Conservation (phyloP, 1,284 basidiomycete species). For the Apiotrichum brassicae region DNA sequence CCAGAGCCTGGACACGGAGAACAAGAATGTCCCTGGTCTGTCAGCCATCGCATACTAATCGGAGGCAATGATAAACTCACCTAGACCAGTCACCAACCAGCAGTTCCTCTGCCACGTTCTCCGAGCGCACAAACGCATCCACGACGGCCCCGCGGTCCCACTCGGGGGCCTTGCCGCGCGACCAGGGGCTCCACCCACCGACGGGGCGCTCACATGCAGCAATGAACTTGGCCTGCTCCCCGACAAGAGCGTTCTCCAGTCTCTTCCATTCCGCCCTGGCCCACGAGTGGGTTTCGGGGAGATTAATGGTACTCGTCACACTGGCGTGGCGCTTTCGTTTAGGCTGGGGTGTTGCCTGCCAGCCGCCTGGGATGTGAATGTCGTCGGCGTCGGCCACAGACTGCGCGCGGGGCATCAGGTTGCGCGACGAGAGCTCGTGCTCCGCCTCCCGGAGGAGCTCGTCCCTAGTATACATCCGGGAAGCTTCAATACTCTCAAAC, state of each 20-base stretch:
- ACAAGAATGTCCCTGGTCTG: not conserved
- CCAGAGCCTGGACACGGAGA: conserved; percentile 5
- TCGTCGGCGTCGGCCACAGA: not conserved
- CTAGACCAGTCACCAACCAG: not conserved
- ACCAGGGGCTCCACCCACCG: not conserved
- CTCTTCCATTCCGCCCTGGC: not conserved
- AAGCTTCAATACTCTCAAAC: conserved; percentile 20
- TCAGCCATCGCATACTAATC: too few relatives aligned
- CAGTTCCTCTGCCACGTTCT: not conserved
- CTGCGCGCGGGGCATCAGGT: not conserved
- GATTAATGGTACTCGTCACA: not conserved
- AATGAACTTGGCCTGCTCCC: not conserved
- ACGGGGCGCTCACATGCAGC: not conserved
- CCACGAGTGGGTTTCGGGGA: not conserved
- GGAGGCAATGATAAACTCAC: not conserved
- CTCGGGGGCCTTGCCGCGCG: not conserved
- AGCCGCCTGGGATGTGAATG: not conserved
- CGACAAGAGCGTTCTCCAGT: not conserved
- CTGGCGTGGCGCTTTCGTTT: not conserved
- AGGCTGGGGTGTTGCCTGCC: not conserved
- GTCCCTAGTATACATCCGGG: conserved; percentile 21
- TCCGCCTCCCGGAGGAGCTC: conserved; percentile 33
- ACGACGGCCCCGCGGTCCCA: not conserved
- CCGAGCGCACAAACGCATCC: not conserved
- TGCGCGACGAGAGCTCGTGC: conserved; percentile 1